phyloP scores from a whole-genome alignment of 352 stramenopile species.

The Phytophthora palmivora region DNA sequence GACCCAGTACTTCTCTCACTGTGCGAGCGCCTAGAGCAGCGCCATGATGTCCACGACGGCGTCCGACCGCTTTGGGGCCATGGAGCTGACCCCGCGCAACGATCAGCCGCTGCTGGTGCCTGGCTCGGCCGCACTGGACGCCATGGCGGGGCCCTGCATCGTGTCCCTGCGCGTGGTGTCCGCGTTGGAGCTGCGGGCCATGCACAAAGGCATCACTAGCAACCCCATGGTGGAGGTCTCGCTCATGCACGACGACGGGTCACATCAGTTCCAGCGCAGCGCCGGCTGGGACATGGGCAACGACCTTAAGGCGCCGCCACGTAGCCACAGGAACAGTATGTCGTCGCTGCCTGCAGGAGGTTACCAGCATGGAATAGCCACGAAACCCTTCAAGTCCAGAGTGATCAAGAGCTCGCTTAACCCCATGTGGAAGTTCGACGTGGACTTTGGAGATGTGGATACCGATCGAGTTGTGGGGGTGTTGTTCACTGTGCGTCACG shows the following conservation, averaged over 20 bases:
- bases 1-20: slow-evolving; percentile 12
- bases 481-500: slow-evolving; percentile 69
- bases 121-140: slow-evolving; percentile 63
- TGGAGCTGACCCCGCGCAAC: slow-evolving; percentile 64
- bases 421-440: slow-evolving; percentile 84
- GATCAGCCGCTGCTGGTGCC: slow-evolving; percentile 68
- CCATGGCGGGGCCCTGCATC: slow-evolving; percentile 64
- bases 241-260: slow-evolving; percentile 65
- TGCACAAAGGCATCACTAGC: slow-evolving; percentile 76
- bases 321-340: slow-evolving; percentile 23
- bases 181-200: slow-evolving; percentile 61
- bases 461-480: slow-evolving; percentile 72
- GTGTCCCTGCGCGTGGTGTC: slow-evolving; percentile 67
- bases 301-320: slow-evolving; percentile 43
- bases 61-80: slow-evolving; percentile 42
- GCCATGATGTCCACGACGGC: slow-evolving; percentile 37
- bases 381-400: slow-evolving; percentile 62
- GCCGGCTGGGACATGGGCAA: slow-evolving; percentile 54
- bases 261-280: slow-evolving; percentile 33
- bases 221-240: slow-evolving; percentile 78
- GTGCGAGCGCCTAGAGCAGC: slow-evolving; percentile 9
- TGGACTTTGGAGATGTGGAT: slow-evolving; percentile 83
- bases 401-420: slow-evolving; percentile 80
- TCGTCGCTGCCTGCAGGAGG: slow-evolving; percentile 31
- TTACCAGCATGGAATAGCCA: slow-evolving; percentile 33